phyloP scores from a whole-genome alignment of 192 early-diverging fungal species.

The Podila verticillata region DNA sequence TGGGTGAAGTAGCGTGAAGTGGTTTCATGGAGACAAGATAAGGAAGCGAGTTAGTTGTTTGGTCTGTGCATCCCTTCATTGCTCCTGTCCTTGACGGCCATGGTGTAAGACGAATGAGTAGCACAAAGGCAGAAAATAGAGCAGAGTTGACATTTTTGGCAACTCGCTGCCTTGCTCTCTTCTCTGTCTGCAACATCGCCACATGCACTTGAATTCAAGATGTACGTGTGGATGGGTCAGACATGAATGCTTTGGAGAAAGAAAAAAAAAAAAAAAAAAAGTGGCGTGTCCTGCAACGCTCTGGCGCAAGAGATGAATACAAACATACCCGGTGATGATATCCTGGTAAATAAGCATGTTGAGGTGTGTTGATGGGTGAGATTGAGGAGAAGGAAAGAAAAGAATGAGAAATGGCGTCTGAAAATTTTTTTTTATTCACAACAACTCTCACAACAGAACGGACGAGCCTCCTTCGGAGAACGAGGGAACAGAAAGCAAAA shows the following conservation, averaged over 20 bases:
- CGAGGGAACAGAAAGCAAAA: not conserved
- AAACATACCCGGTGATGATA: slow-evolving; percentile 68
- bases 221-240: not conserved
- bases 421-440: slow-evolving; percentile 7
- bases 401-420: not conserved
- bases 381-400: slow-evolving; percentile 14
- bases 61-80: not conserved
- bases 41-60: not conserved
- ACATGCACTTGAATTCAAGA: too few relatives aligned
- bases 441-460: not conserved
- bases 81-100: not conserved
- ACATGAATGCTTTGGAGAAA: not conserved
- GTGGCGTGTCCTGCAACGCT: not conserved
- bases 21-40: not conserved
- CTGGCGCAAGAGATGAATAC: not conserved
- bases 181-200: too few relatives aligned
- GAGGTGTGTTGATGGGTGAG: slow-evolving; percentile 8
- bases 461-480: not conserved
- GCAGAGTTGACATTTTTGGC: not conserved
- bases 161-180: not conserved
- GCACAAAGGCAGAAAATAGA: not conserved
- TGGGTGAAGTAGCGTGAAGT: not conserved
- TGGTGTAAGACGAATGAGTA: not conserved
- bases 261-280: not conserved
- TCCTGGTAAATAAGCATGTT: slow-evolving; percentile 78